Base-by-base conservation (phyloP, 2,329 filamentous ascomycete species). In the Calonectria montana region DNA sequence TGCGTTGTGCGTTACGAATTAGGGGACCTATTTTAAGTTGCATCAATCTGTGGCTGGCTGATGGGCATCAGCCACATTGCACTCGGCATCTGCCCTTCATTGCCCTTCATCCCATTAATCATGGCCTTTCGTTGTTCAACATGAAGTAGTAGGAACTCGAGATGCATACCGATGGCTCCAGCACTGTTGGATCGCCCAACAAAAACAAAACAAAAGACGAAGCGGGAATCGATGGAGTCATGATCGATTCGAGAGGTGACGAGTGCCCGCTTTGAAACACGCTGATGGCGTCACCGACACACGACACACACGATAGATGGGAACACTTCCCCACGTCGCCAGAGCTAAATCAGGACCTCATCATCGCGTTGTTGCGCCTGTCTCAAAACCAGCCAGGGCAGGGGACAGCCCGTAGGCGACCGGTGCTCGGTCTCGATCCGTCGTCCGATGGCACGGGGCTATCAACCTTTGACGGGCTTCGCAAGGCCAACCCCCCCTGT, bases 261-360 rank as follows among this genome's bases (percentile, higher is more conserved):
- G 31, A 50, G 57, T 48, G 21, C 29, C 65, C 53, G 65, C 65
- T 45, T 13, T 23, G 31, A 29, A 41, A 67, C 64, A 53, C 57
- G 72, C 47, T 57, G 53, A 77, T 77, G 75, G 75, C 73, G 69
- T 61, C 64, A 70, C 71, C 67, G 70, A 76, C 75, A 71, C 64
- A 69, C 62, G 70, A 76, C 75, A 71, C 75, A 71, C 64, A 69
- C 62, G 66, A 61, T 31, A 29, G 67, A 59, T 27, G n/a, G 53
- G 23, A 65, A 62, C 25, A 37, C 27, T 66, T 62, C 70, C 62
- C 67, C 64, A 65, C 66, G 68, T 35, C 25, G 29, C 48, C 59
- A 69, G 64, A 59, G 57, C 57, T 45, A 45, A 62, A 31, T 29
- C 23, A 45, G 37, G 57, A 55, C 37, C 63, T 62, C 35, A 35